A percentile compares a stretch with the other conserved stretches of the same genome.
Evolutionary conservation across 352 stramenopile species (phyloP).

Genomic region (Globisporangium iwayamae): DNA sequence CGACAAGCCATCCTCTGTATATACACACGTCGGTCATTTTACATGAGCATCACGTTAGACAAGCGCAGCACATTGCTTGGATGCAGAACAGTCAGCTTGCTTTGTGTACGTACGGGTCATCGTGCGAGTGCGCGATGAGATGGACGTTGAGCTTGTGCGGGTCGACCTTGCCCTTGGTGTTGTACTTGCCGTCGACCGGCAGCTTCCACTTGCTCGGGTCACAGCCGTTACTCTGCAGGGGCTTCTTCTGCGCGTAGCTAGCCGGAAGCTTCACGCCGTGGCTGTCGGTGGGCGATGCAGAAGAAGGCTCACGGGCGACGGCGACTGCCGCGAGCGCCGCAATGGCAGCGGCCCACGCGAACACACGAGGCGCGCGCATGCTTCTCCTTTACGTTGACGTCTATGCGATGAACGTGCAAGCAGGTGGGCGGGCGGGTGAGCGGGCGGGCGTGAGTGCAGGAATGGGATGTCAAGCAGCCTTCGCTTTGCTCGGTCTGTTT

Average conservation of each 20-base stretch:
- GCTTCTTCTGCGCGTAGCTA: not conserved
- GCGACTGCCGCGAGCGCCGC: slow-evolving; percentile 10
- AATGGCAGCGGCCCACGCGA: slow-evolving; percentile 4
- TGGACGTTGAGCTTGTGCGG: slow-evolving; percentile 93
- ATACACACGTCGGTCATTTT: not conserved
- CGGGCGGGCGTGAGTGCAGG: not conserved
- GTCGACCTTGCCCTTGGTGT: slow-evolving; percentile 46
- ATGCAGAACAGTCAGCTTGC: not conserved
- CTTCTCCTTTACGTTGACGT: not conserved
- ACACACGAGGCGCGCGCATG: slow-evolving; percentile 17
- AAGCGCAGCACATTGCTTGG: not conserved
- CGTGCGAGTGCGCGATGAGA: slow-evolving; percentile 95
- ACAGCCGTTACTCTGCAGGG: slow-evolving; percentile 16
- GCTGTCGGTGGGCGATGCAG: slow-evolving; percentile 10
- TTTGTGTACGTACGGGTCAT: slow-evolving; percentile 74
- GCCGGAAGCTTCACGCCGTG: slow-evolving; percentile 9
- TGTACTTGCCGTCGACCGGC: slow-evolving; percentile 62
- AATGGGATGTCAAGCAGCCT: not conserved
- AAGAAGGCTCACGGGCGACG: not conserved
- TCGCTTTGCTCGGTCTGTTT: not conserved
- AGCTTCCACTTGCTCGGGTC: slow-evolving; percentile 67
- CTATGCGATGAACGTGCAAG: too few species aligned
- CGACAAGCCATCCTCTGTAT: slow-evolving; percentile 91
- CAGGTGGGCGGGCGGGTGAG: not conserved
- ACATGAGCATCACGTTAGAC: not conserved